Conservation (phyloP, 352 stramenopile genomes). For the Thraustochytrium striatum region DNA sequence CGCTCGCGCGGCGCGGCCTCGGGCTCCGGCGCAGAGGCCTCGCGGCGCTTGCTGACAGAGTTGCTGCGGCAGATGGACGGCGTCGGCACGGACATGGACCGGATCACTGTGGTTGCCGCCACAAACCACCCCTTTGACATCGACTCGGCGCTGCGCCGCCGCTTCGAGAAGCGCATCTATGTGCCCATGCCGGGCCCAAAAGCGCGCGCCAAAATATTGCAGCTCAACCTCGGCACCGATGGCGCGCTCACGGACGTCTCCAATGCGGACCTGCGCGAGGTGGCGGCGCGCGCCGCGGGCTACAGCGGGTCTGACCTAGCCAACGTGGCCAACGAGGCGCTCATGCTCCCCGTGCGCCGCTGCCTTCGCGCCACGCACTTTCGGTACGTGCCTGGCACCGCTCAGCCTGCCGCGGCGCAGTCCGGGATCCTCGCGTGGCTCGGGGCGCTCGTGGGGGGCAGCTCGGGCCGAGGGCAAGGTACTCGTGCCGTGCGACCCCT, state of each 20-base stretch:
- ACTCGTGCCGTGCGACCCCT: slow-evolving; percentile 18
- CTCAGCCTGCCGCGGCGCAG: no score
- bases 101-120: slow-evolving; percentile 86
- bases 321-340: slow-evolving; percentile 88
- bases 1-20: slow-evolving; percentile 62
- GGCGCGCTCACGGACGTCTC: not conserved
- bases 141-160: slow-evolving; percentile 85
- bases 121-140: slow-evolving; percentile 94
- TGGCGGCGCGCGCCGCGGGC: not conserved
- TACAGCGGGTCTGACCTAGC: slow-evolving; percentile 92
- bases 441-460: no score
- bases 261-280: not conserved
- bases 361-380: slow-evolving; percentile 89
- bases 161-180: slow-evolving; percentile 92
- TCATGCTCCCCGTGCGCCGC: slow-evolving; percentile 93
- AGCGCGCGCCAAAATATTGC: slow-evolving; percentile 53
- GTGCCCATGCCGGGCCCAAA: slow-evolving; percentile 66
- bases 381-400: not conserved
- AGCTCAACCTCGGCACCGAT: slow-evolving; percentile 61
- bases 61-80: slow-evolving; percentile 97
- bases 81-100: slow-evolving; percentile 57
- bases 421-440: no score
- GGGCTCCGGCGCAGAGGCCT: slow-evolving; percentile 55
- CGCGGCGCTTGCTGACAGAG: slow-evolving; percentile 88
- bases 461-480: not conserved